phyloP scores from a whole-genome alignment of 257 asterid genomes.

The Mitragyna speciosa region DNA sequence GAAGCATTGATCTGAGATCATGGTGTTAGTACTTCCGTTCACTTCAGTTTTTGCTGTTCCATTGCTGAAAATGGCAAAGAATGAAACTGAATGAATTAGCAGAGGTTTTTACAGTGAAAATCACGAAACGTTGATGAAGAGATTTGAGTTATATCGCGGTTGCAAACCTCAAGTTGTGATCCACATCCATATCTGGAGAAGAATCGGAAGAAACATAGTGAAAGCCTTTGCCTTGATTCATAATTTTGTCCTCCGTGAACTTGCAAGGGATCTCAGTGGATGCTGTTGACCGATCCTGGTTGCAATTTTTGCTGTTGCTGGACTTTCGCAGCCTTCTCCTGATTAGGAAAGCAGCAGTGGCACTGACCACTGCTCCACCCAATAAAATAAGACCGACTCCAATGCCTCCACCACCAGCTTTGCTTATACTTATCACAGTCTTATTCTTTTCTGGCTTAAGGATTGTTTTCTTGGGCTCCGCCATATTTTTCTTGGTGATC shows the following conservation, averaged over 20 bases:
- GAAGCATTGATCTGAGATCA: constrained; percentile 12
- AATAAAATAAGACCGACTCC: constrained; percentile 50
- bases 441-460: constrained; percentile 25
- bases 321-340: constrained; percentile 36
- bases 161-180: constrained; percentile 15
- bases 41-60: constrained; percentile 8
- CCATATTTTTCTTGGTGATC: background rate
- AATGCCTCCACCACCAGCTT: constrained; percentile 37
- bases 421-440: constrained; percentile 28
- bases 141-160: background rate
- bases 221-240: constrained; percentile 21
- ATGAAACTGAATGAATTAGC: background rate
- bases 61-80: constrained; percentile 13
- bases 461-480: background rate
- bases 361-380: constrained; percentile 68
- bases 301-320: constrained; percentile 12
- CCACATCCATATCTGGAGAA: background rate
- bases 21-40: background rate
- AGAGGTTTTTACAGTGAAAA: background rate
- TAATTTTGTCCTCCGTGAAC: constrained; percentile 17
- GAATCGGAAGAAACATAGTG: constrained; percentile 9
- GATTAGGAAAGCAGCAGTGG: constrained; percentile 48
- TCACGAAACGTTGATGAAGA: background rate
- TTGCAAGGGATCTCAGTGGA: constrained; percentile 3
- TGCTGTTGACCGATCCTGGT: background rate